Evolutionary conservation across 306 rosid species (phyloP).

Genomic region (Gleditsia sinensis): DNA sequence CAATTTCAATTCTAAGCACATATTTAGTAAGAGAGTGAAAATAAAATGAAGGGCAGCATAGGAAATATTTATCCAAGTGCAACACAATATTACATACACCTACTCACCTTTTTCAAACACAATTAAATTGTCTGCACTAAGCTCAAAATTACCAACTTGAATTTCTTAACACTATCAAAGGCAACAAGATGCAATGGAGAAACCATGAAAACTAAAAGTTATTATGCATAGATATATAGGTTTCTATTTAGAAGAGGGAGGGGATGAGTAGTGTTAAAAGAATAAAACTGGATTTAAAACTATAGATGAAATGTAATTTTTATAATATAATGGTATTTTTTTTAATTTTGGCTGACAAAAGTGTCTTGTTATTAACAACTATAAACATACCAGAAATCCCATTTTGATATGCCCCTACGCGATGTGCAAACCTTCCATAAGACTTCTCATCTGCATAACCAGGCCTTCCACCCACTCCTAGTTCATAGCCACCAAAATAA

Average conservation of each 20-base stretch:
- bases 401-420: conserved; percentile 67
- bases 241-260: background rate
- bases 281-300: conserved; percentile 1
- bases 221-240: background rate
- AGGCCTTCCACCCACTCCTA: conserved; percentile 77
- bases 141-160: background rate
- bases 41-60: background rate
- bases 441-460: conserved; percentile 77
- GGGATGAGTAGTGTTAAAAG: background rate
- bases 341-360: background rate
- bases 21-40: background rate
- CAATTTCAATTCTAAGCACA: too few relatives aligned
- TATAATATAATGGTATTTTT: background rate
- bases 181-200: conserved; percentile 17
- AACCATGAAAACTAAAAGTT: conserved; percentile 9
- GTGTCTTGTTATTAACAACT: conserved; percentile 6
- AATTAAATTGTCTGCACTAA: background rate
- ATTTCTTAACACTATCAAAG: background rate
- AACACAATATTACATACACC: background rate
- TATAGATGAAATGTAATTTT: conserved; percentile 10
- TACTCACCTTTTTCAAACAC: conserved; percentile 13
- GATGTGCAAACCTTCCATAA: conserved; percentile 76
- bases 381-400: conserved; percentile 62
- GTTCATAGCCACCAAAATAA: conserved; percentile 68
- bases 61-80: background rate